A percentile compares a stretch with the other conserved stretches of the same genome.
Conservation (phyloP, 495 filamentous ascomycete genomes). For the Entonaema liquescens region DNA sequence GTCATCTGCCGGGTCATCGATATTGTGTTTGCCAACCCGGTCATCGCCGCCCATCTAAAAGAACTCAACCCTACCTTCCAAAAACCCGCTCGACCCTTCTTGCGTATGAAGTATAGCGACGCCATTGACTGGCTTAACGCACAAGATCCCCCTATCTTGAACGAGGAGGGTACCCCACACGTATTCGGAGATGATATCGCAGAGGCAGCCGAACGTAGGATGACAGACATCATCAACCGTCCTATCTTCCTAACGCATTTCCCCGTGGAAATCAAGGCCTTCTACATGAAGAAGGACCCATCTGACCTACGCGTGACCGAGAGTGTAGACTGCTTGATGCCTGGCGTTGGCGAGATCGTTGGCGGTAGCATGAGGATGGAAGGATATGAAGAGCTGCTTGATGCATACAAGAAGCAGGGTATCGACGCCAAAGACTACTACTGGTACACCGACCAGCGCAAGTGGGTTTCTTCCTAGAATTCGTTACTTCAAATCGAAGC, state of each 20-base stretch:
- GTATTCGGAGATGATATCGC: constrained; percentile 97
- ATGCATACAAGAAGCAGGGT: constrained; percentile 84
- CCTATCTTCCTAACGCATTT: constrained; percentile 98
- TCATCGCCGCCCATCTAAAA: constrained; percentile 72
- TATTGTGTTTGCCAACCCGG: constrained; percentile 74
- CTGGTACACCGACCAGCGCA: constrained; percentile 99
- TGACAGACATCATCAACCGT: constrained; percentile 95
- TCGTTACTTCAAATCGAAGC: constrained; percentile 10
- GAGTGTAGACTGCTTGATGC: constrained; percentile 96
- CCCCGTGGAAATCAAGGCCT: constrained; percentile 96
- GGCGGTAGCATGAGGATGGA: constrained; percentile 97
- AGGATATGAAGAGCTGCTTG: constrained; percentile 89
- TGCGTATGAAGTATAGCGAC: constrained; percentile 93
- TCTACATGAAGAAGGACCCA: constrained; percentile 97
- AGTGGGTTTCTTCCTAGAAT: constrained; percentile 66
- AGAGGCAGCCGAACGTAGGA: constrained; percentile 93
- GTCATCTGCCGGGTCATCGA: constrained; percentile 90
- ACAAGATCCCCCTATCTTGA: constrained; percentile 78
- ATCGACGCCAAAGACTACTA: constrained; percentile 91
- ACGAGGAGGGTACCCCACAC: constrained; percentile 91
- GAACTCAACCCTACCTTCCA: constrained; percentile 89
- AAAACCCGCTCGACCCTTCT: constrained; percentile 84
- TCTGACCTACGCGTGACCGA: constrained; percentile 89
- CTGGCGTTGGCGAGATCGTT: constrained; percentile 95
- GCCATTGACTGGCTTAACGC: constrained; percentile 93